Base-by-base conservation (phyloP, 768 basidiomycete species). In the Tricholoma furcatifolium region DNA sequence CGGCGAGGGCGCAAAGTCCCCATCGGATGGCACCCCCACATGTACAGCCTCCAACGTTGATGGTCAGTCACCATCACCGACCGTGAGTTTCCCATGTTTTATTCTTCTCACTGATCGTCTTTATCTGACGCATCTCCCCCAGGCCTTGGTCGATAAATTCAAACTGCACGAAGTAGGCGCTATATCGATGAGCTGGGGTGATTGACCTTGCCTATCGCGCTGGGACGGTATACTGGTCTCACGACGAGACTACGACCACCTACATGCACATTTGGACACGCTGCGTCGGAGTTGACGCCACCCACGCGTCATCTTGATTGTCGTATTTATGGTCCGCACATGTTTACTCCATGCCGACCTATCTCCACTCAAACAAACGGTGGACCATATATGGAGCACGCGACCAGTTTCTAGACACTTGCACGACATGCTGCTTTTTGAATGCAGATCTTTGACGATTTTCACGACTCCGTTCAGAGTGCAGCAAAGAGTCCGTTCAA, bases 181-280 rank as follows among this genome's bases (percentile, higher is more conserved):
- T 20, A 61, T 70, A 30, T 64, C 64, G 40, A 39, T 67, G 36
- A 66, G 63, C 55, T 70, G 68, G 68, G 65, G 63, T 2, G 66
- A 68, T 53, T 68, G 46, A 62, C 43, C 9, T 14, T 14, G 21
- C 17, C 14, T 15, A 2, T 39, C 14, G 12, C 24, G 14, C 36
- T 8, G 18, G 36, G 11, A 38, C 12, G 15, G 15, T 38, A 38
- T 43, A 41, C 42, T 18, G 39, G 41, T 20, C 2, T 35, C 18
- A 42, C 40, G 23, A 20, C 21, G 34, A 23, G 18, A 18, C 23
- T 24, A 50, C 15, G 48, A 49, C 48, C 23, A 39, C 14, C 5
- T 48, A 7, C 17, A 34, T 30, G 17, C 17, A 24, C 35, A 30
- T 14, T 15, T 34, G 23, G 18, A 31, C 7, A 14, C 6, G n/a